A percentile compares a stretch with the other conserved stretches of the same genome.
These are phyloP conservation scores for Draba incana DNA, from an alignment of 345 rosid species.

Conservation along the genomic window DNA sequence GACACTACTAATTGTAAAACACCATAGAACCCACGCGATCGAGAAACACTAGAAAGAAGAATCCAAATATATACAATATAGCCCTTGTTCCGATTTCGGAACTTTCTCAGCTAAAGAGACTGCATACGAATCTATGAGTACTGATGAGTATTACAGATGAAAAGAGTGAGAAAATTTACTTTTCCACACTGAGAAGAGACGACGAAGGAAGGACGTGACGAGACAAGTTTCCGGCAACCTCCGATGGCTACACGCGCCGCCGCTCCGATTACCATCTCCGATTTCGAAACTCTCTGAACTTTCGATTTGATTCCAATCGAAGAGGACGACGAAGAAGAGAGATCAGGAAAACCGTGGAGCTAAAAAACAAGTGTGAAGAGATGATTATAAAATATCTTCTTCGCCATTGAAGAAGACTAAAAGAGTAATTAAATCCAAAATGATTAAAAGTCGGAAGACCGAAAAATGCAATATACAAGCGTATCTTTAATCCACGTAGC, in stretches of 20 bases:
- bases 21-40: conserved; percentile 3
- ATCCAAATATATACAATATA: not conserved
- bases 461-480: too few relatives aligned
- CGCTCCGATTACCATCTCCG: conserved; percentile 38
- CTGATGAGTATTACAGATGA: not conserved
- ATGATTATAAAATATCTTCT: not conserved
- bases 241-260: conserved; percentile 42
- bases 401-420: not conserved
- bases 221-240: conserved; percentile 33
- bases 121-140: not conserved
- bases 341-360: conserved; percentile 21
- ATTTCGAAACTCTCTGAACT: not conserved
- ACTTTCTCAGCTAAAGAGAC: not conserved
- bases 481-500: conserved; percentile 2
- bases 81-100: not conserved
- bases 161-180: conserved; percentile 11
- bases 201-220: conserved; percentile 25
- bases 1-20: not conserved
- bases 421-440: not conserved
- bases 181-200: conserved; percentile 41
- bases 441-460: too few relatives aligned
- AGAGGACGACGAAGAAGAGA: conserved; percentile 23
- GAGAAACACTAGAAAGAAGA: not conserved
- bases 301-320: conserved; percentile 1
- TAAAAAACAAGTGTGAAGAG: not conserved